Base-by-base conservation (phyloP, 2,329 filamentous ascomycete species). In the Raffaelea arxii region DNA sequence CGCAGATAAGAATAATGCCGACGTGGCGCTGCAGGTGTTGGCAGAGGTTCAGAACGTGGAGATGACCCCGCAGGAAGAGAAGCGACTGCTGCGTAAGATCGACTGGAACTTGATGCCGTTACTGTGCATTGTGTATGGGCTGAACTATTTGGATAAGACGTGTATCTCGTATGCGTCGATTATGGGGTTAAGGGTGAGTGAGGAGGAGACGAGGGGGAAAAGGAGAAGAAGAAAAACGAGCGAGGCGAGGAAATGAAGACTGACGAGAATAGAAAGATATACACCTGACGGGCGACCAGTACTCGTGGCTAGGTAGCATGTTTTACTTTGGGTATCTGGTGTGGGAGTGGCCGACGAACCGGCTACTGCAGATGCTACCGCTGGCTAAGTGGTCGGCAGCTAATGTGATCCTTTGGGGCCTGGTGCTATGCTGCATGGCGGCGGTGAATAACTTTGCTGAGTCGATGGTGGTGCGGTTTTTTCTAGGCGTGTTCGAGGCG, bases 401-500 rank as follows among this genome's bases (percentile, higher is more conserved):
- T 50, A 82, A 78, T 55, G 74, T 84, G 48, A 70, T 83, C 49
- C 67, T 78, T 54, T 84, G 80, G 80, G 80, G 80, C 2, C 48
- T 62, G 1, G 52, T 61, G 1, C 65, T 86, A 1, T 67, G 71
- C 46, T 80, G 78, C 57, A 81, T 84, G 56, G 80, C 81, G 0
- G 79, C 74, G 0, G 75, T 78, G 1, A 65, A 70, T 25, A 75
- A 76, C 57, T 86, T 78, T 54, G 64, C 68, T 0, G 76, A 80
- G 2, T 76, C 79, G 0, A 71, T 84, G 21, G 78, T 77, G 1
- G 72, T 85, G 27, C 74, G 83, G 0, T 80, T 85, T 58, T 77
- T 86, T 54, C 69, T 85, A 1, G 83, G 83, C 24, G 68, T 82
- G 1, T 83, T 82, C 46, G 83, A 87, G 58, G 69, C 79, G 0